phyloP scores from a whole-genome alignment of 805 yeast genomes.

The Candida koratica region DNA sequence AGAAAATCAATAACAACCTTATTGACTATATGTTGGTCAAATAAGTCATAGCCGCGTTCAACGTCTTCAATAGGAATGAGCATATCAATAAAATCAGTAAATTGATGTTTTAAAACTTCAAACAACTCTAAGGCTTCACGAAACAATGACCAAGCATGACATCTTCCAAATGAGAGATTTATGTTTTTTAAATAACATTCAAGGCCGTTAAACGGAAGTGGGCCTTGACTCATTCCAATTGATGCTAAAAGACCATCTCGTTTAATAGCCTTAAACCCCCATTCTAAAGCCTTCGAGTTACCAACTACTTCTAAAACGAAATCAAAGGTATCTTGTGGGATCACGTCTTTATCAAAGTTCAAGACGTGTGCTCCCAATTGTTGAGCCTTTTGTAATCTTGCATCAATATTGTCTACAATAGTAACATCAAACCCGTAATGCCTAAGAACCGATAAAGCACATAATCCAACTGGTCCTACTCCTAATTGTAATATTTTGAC shows the following conservation, averaged over 20 bases:
- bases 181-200: constrained; percentile 57
- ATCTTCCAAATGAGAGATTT: constrained; percentile 58
- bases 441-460: constrained; percentile 45
- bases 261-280: constrained; percentile 52
- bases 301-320: constrained; percentile 62
- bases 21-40: constrained; percentile 51
- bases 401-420: constrained; percentile 48
- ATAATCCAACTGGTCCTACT: constrained; percentile 58
- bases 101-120: constrained; percentile 40
- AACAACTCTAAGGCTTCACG: constrained; percentile 49
- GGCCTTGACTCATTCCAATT: constrained; percentile 58
- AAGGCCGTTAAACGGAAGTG: constrained; percentile 52
- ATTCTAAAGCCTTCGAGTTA: constrained; percentile 45
- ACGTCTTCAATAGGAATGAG: constrained; percentile 43
- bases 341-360: constrained; percentile 39
- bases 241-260: constrained; percentile 56
- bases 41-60: constrained; percentile 44
- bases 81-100: constrained; percentile 51
- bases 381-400: constrained; percentile 42
- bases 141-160: constrained; percentile 57
- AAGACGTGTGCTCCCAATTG: constrained; percentile 49
- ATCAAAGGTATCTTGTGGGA: constrained; percentile 53
- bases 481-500: constrained; percentile 49
- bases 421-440: constrained; percentile 45
- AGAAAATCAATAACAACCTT: constrained; percentile 49